phyloP scores from a whole-genome alignment of 306 rosid genomes.

The Phaseolus lunatus region DNA sequence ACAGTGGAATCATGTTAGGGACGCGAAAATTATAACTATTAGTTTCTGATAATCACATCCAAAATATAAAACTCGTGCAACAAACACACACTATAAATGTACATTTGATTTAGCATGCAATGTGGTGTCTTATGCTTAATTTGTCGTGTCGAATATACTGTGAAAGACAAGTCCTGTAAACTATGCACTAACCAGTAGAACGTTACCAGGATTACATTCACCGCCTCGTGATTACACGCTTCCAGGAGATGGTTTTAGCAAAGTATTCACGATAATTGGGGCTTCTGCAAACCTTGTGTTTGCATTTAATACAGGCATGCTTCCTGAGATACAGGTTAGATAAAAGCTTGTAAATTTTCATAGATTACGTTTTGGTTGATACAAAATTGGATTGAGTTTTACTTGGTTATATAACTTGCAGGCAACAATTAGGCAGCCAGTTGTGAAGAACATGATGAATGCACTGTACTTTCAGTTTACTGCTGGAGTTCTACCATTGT shows the following conservation, averaged over 20 bases:
- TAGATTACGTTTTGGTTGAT: neutral
- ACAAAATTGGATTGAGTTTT: constrained; percentile 4
- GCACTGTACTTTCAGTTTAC: constrained; percentile 91
- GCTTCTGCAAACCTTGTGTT: constrained; percentile 91
- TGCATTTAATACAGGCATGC: constrained; percentile 93
- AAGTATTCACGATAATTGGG: constrained; percentile 76
- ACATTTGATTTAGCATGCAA: neutral
- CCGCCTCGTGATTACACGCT: constrained; percentile 76
- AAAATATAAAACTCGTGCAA: neutral
- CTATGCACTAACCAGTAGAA: constrained; percentile 31
- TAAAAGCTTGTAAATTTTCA: constrained; percentile 17
- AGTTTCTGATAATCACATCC: neutral
- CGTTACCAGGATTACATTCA: constrained; percentile 60
- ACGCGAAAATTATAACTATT: too few species aligned
- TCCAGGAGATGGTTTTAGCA: constrained; percentile 58
- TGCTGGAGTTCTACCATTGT: constrained; percentile 79
- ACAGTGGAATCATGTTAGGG: too few species aligned
- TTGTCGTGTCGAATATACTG: neutral
- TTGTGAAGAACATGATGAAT: constrained; percentile 81
- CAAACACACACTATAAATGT: neutral
- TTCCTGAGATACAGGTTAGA: constrained; percentile 95
- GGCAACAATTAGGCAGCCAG: constrained; percentile 94
- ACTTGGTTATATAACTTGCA: constrained; percentile 48
- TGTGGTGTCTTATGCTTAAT: neutral
- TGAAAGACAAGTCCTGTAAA: neutral